A percentile compares a stretch with the other conserved stretches of the same genome.
phyloP scores from a whole-genome alignment of 768 basidiomycete genomes.

The Suillus spraguei region DNA sequence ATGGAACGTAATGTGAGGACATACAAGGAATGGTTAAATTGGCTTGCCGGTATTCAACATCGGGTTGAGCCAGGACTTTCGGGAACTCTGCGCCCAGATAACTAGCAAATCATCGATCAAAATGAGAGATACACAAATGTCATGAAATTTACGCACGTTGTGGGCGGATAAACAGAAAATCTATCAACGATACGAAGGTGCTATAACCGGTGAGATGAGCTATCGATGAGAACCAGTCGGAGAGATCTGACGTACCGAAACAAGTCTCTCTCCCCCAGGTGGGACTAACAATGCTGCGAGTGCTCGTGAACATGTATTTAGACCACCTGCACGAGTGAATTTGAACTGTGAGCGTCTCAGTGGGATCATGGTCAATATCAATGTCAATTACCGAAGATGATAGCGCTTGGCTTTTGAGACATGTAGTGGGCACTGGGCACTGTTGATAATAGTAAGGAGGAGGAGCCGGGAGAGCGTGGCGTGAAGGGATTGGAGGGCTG shows the following conservation, averaged over 20 bases:
- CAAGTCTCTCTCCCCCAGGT: constrained; percentile 64
- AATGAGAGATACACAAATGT: constrained; percentile 14
- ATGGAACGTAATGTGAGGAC: constrained; percentile 25
- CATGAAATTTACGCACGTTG: constrained; percentile 51
- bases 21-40: constrained; percentile 76
- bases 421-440: constrained; percentile 42
- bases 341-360: constrained; percentile 9
- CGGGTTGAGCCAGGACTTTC: constrained; percentile 61
- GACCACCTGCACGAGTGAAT: constrained; percentile 55
- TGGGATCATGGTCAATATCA: constrained; percentile 3
- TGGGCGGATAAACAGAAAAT: constrained; percentile 72
- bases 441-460: constrained; percentile 14
- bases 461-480: constrained; percentile 11
- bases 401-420: constrained; percentile 56
- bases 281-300: constrained; percentile 72
- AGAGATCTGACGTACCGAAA: constrained; percentile 55
- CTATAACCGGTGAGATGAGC: constrained; percentile 36
- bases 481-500: constrained; percentile 1
- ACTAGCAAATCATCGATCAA: constrained; percentile 38
- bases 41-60: constrained; percentile 80
- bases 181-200: constrained; percentile 75
- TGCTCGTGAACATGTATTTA: constrained; percentile 78
- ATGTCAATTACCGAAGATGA: constrained; percentile 69
- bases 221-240: constrained; percentile 17
- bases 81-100: constrained; percentile 81